These are phyloP conservation scores for Vigna unguiculata DNA, from an alignment of 306 rosid species.

Conservation along the genomic window DNA sequence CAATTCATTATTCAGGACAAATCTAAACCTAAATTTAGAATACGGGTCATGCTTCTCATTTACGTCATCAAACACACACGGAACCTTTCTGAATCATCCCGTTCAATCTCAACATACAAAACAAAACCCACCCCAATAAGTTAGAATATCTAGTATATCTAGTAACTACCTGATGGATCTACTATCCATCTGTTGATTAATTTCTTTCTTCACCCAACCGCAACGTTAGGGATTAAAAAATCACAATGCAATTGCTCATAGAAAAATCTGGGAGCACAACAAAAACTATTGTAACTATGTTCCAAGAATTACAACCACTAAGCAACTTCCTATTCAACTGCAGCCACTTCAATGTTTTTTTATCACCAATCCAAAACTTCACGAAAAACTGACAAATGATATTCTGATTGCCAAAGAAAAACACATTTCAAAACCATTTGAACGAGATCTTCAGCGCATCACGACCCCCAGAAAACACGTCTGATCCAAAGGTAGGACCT, in stretches of 20 bases:
- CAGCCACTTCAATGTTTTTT: background rate
- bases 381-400: background rate
- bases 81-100: conserved; percentile 17
- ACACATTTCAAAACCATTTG: background rate
- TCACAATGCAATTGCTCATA: background rate
- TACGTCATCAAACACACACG: background rate
- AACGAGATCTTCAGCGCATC: conserved; percentile 17
- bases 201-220: conserved; percentile 12
- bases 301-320: background rate
- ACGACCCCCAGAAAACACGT: background rate
- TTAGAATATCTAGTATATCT: background rate
- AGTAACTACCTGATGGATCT: background rate
- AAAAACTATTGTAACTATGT: conserved; percentile 1
- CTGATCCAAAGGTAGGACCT: conserved; percentile 24
- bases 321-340: background rate
- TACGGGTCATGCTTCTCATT: conserved; percentile 1
- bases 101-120: conserved; percentile 30
- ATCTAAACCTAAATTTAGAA: background rate
- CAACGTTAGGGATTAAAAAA: background rate
- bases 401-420: background rate
- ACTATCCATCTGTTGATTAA: background rate
- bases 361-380: conserved; percentile 6
- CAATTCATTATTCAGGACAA: background rate
- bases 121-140: background rate
- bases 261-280: conserved; percentile 4